Conservation (phyloP, 345 rosid species). For the Limnanthes douglasii region DNA sequence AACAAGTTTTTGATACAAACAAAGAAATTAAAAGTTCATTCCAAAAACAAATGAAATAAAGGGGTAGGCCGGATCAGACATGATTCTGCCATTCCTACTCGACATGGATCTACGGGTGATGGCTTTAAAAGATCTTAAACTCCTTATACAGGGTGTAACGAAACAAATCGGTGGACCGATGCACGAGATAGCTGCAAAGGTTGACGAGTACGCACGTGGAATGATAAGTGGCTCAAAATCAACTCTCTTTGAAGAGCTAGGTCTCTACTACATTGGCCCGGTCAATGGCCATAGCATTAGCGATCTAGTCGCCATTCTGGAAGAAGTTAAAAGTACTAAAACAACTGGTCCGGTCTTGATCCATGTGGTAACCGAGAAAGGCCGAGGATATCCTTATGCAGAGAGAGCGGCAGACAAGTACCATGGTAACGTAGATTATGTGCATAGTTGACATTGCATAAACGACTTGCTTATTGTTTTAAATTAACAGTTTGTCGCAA, state of each 20-base stretch:
- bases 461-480: too few species aligned
- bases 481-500: too few species aligned
- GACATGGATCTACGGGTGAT: too few species aligned
- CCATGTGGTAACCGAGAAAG: slow-evolving; percentile 97
- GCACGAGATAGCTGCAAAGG: slow-evolving; percentile 94
- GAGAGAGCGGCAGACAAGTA: slow-evolving; percentile 94
- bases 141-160: slow-evolving; percentile 67
- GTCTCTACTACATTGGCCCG: slow-evolving; percentile 93
- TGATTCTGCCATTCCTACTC: too few species aligned
- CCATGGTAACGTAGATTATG: slow-evolving; percentile 35
- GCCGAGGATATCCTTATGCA: slow-evolving; percentile 96
- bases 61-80: too few species aligned
- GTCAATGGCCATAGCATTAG: slow-evolving; percentile 93
- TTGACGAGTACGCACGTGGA: slow-evolving; percentile 94
- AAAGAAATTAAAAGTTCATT: too few species aligned
- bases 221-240: slow-evolving; percentile 98
- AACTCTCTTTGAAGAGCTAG: slow-evolving; percentile 90
- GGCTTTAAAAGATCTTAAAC: too few species aligned
- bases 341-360: slow-evolving; percentile 89
- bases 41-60: too few species aligned
- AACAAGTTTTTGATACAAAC: too few species aligned
- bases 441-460: too few species aligned
- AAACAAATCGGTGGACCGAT: slow-evolving; percentile 85
- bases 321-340: slow-evolving; percentile 86
- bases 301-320: slow-evolving; percentile 69